Percentiles rank a stretch among this genome's conserved stretches.
phyloP scores from a whole-genome alignment of 495 filamentous ascomycete species.

The Tuber melanosporum region DNA sequence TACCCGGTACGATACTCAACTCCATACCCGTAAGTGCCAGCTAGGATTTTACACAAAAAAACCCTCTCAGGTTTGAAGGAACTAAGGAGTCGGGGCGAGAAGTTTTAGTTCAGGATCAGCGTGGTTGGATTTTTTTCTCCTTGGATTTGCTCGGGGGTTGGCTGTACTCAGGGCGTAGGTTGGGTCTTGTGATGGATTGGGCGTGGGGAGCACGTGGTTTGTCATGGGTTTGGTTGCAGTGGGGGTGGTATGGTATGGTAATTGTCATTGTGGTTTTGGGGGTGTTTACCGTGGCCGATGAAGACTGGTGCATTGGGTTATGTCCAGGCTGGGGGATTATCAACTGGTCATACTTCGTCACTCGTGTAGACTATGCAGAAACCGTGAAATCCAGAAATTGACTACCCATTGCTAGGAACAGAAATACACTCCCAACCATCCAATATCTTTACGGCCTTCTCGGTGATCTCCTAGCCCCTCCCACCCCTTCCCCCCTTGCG shows the following conservation, averaged over 20 bases:
- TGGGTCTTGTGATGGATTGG: not conserved
- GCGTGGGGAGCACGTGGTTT: not conserved
- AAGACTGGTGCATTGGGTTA: not conserved
- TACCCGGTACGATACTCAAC: not conserved
- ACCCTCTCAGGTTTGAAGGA: not conserved
- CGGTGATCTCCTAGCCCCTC: not conserved
- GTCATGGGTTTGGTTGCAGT: not conserved
- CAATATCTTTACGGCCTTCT: not conserved
- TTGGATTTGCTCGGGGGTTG: not conserved
- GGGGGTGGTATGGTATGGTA: not conserved
- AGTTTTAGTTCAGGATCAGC: not conserved
- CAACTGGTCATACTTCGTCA: not conserved
- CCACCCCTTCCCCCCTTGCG: not conserved
- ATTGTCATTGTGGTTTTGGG: not conserved
- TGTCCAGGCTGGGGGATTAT: not conserved
- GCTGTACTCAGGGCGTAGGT: not conserved
- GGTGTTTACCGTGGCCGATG: not conserved
- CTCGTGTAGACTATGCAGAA: not conserved
- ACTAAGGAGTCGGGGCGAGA: not conserved
- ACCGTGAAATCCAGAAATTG: not conserved
- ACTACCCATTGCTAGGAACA: not conserved
- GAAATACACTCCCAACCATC: not conserved
- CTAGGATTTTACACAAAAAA: not conserved
- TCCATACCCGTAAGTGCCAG: not conserved
- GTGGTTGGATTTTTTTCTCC: not conserved